Evolutionary conservation across 495 filamentous ascomycete species (phyloP), one percentile per base, ranked within the genome.

Genomic region (Pyronema omphalodes): DNA sequence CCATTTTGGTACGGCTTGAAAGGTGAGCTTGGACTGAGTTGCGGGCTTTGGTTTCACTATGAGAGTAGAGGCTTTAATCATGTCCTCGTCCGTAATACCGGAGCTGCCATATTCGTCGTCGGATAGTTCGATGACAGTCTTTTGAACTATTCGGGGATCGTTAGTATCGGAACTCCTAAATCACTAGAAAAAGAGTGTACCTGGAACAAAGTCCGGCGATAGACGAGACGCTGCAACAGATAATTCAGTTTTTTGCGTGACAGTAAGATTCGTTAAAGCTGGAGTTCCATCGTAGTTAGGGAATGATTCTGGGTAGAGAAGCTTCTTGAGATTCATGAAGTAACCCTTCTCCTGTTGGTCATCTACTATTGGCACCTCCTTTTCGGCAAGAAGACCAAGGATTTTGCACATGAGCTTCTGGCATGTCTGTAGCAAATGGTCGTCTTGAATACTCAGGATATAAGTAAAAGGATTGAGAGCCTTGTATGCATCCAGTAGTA

Each of bases 351-450:
- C 23, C 23, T 29, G 23, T 29, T 29, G 23, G 17, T 59, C 60
- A 44, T 63, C 60, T 43, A 36, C 34, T 34, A 64, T 54, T 18
- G 64, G 57, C 39, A 65, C 56, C n/a, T 57, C 50, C 36, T 64
- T 57, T 55, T 65, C 54, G 12, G 62, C 61, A 9, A 65, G 39
- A 35, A 65, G 56, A 33, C 60, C 58, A 43, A 65, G 55, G 48
- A 65, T 65, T 45, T 65, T 65, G 41, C 62, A 53, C 55, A 65
- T 64, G 43, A 65, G 44, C 14, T 55, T 53, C 51, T 65, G 62
- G 43, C 62, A 58, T 39, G 58, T 61, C 17, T 54, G 65, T 9
- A 65, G 43, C n/a, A 65, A 54, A 53, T 64, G 62, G 17, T 56
- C 54, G 45, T 65, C 62, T 15, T 64, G 62, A 7, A 65, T 61